These are phyloP conservation scores for Solanum raphanifolium DNA, from an alignment of 257 asterid genomes.

Conservation along the genomic window DNA sequence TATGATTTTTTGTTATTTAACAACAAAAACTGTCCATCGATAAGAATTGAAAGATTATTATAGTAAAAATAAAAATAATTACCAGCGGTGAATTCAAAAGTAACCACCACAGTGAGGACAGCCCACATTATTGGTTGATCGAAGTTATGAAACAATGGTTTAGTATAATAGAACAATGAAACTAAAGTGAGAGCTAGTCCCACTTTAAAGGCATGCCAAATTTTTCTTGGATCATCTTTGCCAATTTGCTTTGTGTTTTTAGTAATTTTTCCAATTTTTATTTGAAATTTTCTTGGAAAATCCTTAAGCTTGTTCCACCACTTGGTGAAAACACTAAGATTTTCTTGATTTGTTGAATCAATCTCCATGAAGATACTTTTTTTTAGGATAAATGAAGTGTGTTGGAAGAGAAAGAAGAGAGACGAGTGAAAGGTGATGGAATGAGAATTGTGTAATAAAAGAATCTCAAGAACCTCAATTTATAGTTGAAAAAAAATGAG, in stretches of 20 bases:
- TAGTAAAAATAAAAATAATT: background rate
- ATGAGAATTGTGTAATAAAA: background rate
- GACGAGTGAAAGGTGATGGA: background rate
- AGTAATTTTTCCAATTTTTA: slow-evolving; percentile 1
- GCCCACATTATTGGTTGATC: slow-evolving; percentile 84
- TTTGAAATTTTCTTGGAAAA: slow-evolving; percentile 3
- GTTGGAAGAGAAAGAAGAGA: background rate
- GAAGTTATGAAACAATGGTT: slow-evolving; percentile 51
- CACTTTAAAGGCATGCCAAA: slow-evolving; percentile 45
- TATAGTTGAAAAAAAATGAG: background rate
- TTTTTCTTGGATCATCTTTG: slow-evolving; percentile 59
- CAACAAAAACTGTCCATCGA: too few species aligned
- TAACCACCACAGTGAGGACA: slow-evolving; percentile 55
- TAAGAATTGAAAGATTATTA: background rate
- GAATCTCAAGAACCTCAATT: background rate
- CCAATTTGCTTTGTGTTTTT: slow-evolving; percentile 25
- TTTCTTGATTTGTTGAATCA: slow-evolving; percentile 6
- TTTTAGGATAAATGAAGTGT: background rate
- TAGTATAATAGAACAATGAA: slow-evolving; percentile 48
- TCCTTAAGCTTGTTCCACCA: slow-evolving; percentile 5
- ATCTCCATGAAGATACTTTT: slow-evolving; percentile 13
- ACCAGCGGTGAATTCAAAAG: slow-evolving; percentile 69
- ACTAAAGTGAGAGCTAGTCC: slow-evolving; percentile 54
- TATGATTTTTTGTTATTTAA: too few species aligned
- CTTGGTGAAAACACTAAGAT: background rate